Conservation (phyloP, 169 alveolate genomes). For the Eimeria praecox region DNA sequence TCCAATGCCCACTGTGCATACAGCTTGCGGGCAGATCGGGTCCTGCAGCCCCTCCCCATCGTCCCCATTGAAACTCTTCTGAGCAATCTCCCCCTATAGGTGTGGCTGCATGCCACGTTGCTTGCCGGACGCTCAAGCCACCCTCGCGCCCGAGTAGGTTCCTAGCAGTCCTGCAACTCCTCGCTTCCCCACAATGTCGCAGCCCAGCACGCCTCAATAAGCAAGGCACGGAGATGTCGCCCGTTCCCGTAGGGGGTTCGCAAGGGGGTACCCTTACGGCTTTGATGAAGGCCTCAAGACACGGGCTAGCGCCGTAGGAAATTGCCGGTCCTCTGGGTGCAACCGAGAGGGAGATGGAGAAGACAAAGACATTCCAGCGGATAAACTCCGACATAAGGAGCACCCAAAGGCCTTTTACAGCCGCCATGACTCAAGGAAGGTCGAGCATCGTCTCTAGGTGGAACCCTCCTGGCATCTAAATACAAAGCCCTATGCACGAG, state of each 20-base stretch:
- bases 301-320: background rate
- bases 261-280: background rate
- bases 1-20: slow-evolving; percentile 23
- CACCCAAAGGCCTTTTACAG: slow-evolving; percentile 37
- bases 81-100: background rate
- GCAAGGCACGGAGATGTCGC: background rate
- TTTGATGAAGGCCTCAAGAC: background rate
- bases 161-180: background rate
- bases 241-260: background rate
- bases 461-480: background rate
- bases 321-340: background rate
- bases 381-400: background rate
- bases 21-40: slow-evolving; percentile 6
- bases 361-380: background rate
- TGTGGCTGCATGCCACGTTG: background rate
- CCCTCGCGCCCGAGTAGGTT: background rate
- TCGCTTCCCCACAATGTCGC: background rate
- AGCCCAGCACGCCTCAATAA: background rate
- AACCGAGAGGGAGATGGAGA: slow-evolving; percentile 15
- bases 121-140: background rate
- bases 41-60: background rate
- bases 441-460: slow-evolving; percentile 3
- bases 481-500: background rate
- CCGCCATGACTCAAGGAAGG: slow-evolving; percentile 22
- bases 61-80: background rate